Base-by-base conservation (phyloP, 768 basidiomycete genomes). In the Sporobolomyces pararoseus region DNA sequence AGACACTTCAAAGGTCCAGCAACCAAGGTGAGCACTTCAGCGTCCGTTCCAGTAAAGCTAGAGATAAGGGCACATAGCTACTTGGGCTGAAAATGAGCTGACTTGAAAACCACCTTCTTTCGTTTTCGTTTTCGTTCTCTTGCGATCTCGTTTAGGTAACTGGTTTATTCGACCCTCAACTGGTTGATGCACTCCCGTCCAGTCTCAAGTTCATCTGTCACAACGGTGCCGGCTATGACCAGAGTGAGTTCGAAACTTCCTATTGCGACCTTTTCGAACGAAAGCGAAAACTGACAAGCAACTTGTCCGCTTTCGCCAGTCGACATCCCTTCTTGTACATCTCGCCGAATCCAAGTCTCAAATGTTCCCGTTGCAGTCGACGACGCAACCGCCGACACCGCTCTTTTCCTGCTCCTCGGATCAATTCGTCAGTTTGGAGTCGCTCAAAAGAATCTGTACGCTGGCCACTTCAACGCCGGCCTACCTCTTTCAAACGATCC, bases 161-260 rank as follows among this genome's bases (percentile, higher is more conserved):
- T 74, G 91, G 90, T 25, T 80, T 85, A 21, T 92, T 91, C 76
- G 90, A 96, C 79, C 84, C 85, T 78, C 88, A 88, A 71, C 82
- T 95, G 72, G 83, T 96, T 72, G 79, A 82, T 57, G 85, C 84
- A 0, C 82, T 96, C 14, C 87, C 90, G 1, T 70, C 82, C 1
- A 83, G 82, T 25, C 83, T 94, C 71, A 87, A 87, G 76, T 92
- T 89, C 87, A 90, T 95, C 77, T 89, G 88, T 1, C 91, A 92
- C 79, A 93, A 93, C 66, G 93, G 92, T 16, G 91, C 93, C 0
- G 91, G 93, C 0, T 96, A 96, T 78, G 91, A 96, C 78, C 86
- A 87, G 70, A 88, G 95, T 72, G 88, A 93, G 57, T 57, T 21
- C 39, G 17, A 42, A 42, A n/a, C 39, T 42, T 42, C 9, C 39